Evolutionary conservation across 1,284 basidiomycete species (phyloP).

Genomic region (Naganishia sp.): DNA sequence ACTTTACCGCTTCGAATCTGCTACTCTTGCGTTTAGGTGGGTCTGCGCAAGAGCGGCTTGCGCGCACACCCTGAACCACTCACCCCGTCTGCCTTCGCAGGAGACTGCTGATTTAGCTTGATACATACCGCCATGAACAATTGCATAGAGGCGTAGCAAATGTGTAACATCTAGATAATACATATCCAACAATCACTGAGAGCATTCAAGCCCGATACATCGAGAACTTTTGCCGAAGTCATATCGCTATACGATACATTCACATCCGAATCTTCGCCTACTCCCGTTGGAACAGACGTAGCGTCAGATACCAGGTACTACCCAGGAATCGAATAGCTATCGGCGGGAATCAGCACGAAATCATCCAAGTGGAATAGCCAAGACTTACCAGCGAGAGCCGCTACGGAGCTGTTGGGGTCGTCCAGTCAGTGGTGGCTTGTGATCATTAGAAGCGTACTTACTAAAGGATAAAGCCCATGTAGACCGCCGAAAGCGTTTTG

Average conservation of each 20-base stretch:
- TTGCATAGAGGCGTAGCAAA: neutral
- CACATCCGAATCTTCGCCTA: constrained; percentile 49
- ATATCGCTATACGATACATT: neutral
- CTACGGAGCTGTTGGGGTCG: constrained; percentile 66
- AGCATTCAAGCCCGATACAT: neutral
- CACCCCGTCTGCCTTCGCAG: neutral
- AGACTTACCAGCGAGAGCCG: constrained; percentile 74
- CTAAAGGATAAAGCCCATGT: constrained; percentile 52
- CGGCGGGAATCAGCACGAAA: constrained; percentile 3
- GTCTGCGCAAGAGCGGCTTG: constrained; percentile 1
- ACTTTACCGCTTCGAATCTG: constrained; percentile 30
- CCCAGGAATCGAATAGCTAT: constrained; percentile 79
- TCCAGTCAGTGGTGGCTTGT: neutral
- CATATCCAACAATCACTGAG: neutral
- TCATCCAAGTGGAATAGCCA: constrained; percentile 38
- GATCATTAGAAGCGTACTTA: constrained; percentile 34
- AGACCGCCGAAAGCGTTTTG: constrained; percentile 46
- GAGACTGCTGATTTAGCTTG: constrained; percentile 1
- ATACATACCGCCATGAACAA: neutral
- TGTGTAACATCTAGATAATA: neutral
- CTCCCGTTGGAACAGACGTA: constrained; percentile 81
- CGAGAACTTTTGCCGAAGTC: neutral
- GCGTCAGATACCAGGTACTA: constrained; percentile 71
- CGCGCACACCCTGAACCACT: neutral
- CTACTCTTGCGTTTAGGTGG: constrained; percentile 31